A percentile compares a stretch with the other conserved stretches of the same genome.
These are phyloP conservation scores for Chiua virens DNA, from an alignment of 768 basidiomycete genomes.

Conservation along the genomic window DNA sequence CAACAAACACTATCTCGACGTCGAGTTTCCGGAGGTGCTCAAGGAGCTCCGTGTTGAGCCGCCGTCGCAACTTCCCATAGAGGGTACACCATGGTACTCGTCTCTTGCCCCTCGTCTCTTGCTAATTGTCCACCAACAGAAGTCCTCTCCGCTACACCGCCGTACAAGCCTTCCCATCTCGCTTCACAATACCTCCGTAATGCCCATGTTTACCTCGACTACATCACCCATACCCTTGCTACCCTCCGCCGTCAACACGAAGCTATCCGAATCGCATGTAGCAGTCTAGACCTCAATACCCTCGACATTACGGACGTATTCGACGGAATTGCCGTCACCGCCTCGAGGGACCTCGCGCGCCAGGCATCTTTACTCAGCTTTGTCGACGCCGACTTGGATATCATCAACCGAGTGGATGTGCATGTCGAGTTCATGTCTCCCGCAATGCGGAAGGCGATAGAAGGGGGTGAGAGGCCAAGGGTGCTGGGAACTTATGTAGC, in stretches of 20 bases:
- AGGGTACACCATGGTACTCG: conserved; percentile 46
- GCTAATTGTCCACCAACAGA: conserved; percentile 37
- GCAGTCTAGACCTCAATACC: conserved; percentile 68
- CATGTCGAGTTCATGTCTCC: conserved; percentile 76
- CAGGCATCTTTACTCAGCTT: conserved; percentile 63
- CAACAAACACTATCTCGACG: conserved; percentile 78
- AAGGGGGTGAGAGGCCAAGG: conserved; percentile 64
- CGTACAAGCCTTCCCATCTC: conserved; percentile 64
- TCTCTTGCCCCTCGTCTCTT: not conserved
- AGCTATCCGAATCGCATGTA: conserved; percentile 71
- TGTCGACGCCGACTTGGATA: conserved; percentile 69
- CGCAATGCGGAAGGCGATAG: conserved; percentile 65
- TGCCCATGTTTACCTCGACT: conserved; percentile 64
- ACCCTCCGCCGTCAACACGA: conserved; percentile 66
- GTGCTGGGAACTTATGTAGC: conserved; percentile 83
- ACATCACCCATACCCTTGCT: conserved; percentile 49
- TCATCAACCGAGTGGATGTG: conserved; percentile 63
- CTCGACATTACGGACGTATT: conserved; percentile 72
- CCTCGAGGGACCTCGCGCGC: conserved; percentile 62
- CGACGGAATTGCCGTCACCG: conserved; percentile 54
- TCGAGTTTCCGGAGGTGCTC: conserved; percentile 64
- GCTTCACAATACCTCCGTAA: conserved; percentile 65
- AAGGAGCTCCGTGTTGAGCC: conserved; percentile 61
- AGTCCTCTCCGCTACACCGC: conserved; percentile 65
- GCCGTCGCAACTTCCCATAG: conserved; percentile 65